phyloP scores from a whole-genome alignment of 805 yeast species.

The Metschnikowia arizonensis region DNA sequence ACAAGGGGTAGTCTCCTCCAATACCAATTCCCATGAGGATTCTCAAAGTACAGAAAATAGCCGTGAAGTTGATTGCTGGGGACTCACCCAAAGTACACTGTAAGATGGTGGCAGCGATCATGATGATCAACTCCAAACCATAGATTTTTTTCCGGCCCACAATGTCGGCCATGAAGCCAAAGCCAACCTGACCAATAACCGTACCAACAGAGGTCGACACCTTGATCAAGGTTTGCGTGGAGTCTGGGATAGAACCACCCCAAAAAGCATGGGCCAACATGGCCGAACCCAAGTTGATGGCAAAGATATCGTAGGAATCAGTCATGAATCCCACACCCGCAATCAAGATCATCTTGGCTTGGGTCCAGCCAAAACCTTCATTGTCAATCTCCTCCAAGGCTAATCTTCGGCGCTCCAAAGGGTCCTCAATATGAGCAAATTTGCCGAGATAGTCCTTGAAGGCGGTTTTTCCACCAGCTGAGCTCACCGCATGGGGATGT shows the following conservation, averaged over 20 bases:
- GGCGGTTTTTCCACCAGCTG: constrained; percentile 74
- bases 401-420: constrained; percentile 80
- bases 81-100: constrained; percentile 74
- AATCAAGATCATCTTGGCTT: constrained; percentile 72
- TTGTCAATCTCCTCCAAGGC: constrained; percentile 82
- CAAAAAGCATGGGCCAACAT: constrained; percentile 79
- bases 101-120: constrained; percentile 73
- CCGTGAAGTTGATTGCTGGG: constrained; percentile 68
- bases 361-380: constrained; percentile 78
- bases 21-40: constrained; percentile 92
- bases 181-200: constrained; percentile 83
- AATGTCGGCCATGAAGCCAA: constrained; percentile 77
- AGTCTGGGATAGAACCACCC: constrained; percentile 58
- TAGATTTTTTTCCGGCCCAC: constrained; percentile 85
- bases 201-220: constrained; percentile 93
- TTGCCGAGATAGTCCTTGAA: constrained; percentile 79
- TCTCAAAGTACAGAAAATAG: constrained; percentile 73
- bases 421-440: constrained; percentile 78
- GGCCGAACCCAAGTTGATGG: constrained; percentile 76
- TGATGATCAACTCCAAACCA: constrained; percentile 80
- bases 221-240: constrained; percentile 73
- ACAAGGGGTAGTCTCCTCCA: constrained; percentile 95
- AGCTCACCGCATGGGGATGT: constrained; percentile 19
- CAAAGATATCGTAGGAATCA: constrained; percentile 89
- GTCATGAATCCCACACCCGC: constrained; percentile 94